Evolutionary conservation across 2,329 filamentous ascomycete species (phyloP).

Genomic region (Dactylellina drechsleri): DNA sequence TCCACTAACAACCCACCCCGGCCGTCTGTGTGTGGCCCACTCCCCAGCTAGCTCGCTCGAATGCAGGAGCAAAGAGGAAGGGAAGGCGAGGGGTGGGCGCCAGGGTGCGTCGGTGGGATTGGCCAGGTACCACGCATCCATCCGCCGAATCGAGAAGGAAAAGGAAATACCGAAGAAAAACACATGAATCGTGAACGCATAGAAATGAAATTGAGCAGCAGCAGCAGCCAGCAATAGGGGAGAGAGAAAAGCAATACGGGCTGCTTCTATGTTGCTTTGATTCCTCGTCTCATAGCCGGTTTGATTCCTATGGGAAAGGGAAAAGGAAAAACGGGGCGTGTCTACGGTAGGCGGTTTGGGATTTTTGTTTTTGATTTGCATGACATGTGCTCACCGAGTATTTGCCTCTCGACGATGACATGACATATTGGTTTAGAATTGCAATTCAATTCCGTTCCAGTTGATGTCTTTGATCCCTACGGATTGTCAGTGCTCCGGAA

Average conservation of each 20-base stretch:
- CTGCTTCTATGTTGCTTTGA: no score
- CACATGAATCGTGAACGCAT: no score
- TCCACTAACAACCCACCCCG: neutral
- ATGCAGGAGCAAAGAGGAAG: conserved; percentile 47
- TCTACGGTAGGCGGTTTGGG: conserved; percentile 25
- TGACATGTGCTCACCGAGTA: neutral
- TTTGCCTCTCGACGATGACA: no score
- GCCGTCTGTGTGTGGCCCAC: neutral
- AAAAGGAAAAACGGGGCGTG: conserved; percentile 1
- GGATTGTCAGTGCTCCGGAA: no score
- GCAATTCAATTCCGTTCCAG: no score
- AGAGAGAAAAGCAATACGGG: conserved; percentile 1
- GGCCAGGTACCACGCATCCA: conserved; percentile 37
- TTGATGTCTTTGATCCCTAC: no score
- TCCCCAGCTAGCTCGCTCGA: conserved; percentile 23
- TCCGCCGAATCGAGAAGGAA: conserved; percentile 33
- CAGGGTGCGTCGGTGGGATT: conserved; percentile 46
- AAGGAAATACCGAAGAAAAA: conserved; percentile 3
- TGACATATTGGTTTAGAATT: no score
- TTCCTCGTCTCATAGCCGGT: neutral
- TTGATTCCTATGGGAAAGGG: neutral
- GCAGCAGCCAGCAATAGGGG: neutral
- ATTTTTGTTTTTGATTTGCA: neutral
- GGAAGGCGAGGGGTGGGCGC: conserved; percentile 49
- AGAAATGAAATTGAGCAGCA: conserved; percentile 4